Conservation (phyloP, 2,329 filamentous ascomycete species). For the Beauveria australis region DNA sequence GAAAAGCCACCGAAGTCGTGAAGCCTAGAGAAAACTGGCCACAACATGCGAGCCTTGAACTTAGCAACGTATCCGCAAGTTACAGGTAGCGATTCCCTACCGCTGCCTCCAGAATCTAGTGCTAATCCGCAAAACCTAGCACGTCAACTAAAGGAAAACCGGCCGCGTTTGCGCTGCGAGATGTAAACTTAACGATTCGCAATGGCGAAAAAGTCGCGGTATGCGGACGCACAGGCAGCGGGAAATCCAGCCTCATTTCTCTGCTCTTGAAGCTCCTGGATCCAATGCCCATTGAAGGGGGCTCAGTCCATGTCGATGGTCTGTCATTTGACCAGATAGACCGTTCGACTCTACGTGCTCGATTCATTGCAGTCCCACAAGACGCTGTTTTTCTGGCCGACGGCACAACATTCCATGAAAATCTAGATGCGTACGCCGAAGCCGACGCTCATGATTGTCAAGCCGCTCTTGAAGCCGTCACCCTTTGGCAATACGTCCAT, state of each 20-base stretch:
- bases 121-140: no score
- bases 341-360: slow-evolving; percentile 6
- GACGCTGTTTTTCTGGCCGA: slow-evolving; percentile 12
- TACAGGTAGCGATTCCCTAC: background rate
- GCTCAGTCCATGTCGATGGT: no score
- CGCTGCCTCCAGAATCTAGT: no score
- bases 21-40: slow-evolving; percentile 15
- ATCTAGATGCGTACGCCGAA: background rate
- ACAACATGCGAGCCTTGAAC: slow-evolving; percentile 12
- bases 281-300: background rate
- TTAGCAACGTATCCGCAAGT: slow-evolving; percentile 15
- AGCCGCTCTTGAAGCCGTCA: background rate
- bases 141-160: no score
- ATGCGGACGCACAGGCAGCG: slow-evolving; percentile 6
- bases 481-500: background rate
- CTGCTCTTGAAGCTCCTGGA: slow-evolving; percentile 4
- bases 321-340: background rate
- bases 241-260: slow-evolving; percentile 5
- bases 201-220: slow-evolving; percentile 14
- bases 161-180: no score
- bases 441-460: background rate
- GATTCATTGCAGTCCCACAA: slow-evolving; percentile 13
- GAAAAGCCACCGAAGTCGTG: slow-evolving; percentile 5
- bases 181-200: slow-evolving; percentile 21
- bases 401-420: background rate